phyloP scores from a whole-genome alignment of 2,329 filamentous ascomycete species.

The Aspergillus vadensis region DNA sequence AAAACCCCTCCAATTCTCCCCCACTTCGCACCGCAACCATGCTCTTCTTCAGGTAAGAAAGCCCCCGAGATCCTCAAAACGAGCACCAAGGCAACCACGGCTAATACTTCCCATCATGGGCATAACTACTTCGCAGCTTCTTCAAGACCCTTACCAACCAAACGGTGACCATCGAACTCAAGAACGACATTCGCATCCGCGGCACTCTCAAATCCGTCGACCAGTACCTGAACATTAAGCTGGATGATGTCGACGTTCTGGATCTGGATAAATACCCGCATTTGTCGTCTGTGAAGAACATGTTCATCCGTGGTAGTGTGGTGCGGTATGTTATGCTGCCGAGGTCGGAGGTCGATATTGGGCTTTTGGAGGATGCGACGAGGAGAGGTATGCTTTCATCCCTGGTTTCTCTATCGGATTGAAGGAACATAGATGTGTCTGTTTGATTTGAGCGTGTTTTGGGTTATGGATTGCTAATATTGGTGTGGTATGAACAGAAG shows the following conservation, averaged over 20 bases:
- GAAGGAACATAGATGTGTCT: background rate
- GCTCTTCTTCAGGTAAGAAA: conserved; percentile 56
- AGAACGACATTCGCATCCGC: conserved; percentile 97
- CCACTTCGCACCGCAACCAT: conserved; percentile 37
- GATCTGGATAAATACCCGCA: conserved; percentile 96
- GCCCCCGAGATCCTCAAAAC: no score
- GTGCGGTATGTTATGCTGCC: conserved; percentile 91
- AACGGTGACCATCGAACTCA: conserved; percentile 96
- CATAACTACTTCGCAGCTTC: conserved; percentile 61
- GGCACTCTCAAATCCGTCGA: conserved; percentile 96
- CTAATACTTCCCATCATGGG: background rate
- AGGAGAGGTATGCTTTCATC: conserved; percentile 66
- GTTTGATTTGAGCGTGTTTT: no score
- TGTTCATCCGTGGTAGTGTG: conserved; percentile 91
- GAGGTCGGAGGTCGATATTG: conserved; percentile 77
- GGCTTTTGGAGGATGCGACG: conserved; percentile 86
- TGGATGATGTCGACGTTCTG: conserved; percentile 90
- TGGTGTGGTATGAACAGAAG: conserved; percentile 37
- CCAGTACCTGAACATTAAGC: conserved; percentile 98
- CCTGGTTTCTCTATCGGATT: background rate
- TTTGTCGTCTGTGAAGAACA: conserved; percentile 86
- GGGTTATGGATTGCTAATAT: conserved; percentile 13
- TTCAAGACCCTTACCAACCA: conserved; percentile 99
- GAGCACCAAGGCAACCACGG: background rate
- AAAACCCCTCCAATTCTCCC: conserved; percentile 7